Base-by-base conservation (phyloP, 352 stramenopile genomes). In the Globisporangium middletonii region DNA sequence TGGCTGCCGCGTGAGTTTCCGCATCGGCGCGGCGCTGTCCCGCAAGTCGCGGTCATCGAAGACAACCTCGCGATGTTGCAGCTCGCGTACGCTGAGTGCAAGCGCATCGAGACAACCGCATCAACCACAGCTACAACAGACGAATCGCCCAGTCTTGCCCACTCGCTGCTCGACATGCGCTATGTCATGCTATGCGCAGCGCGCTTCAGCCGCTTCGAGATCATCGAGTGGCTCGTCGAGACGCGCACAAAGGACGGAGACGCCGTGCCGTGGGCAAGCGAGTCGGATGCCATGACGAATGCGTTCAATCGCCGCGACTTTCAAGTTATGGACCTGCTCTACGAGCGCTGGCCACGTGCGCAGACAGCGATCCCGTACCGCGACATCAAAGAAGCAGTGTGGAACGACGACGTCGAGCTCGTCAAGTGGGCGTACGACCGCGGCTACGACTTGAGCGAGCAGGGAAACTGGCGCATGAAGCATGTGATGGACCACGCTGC, bases 381-480 rank as follows among this genome's bases (percentile, higher is more conserved):
- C 6, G 6, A 12, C 6, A 37, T 57, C 13, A 48, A 42, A 13
- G 6, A 50, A 12, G 51, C 23, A 9, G 41, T 49, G 26, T 19
- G 5, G 26, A 1, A 23, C 38, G 26, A 50, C 38, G 27, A 57
- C 52, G 33, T 45, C 13, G 52, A 12, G 23, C 8, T 45, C 15
- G 13, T 50, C 23, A 18, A 57, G 52, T 57, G 52, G 38, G 23
- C 6, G 23, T 49, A 57, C 26, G 52, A 50, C 23, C 52, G 26
- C 23, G 27, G 27, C 38, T 57, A 57, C 26, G 26, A 19, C 5
- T 50, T 57, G 23, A 49, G 13, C 2, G 37, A 18, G 16, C 19
- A 11, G 8, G 28, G 28, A 12, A 52, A 4, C 47, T 52, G 18
- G 19, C 26, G 47, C 47, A 38, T 30, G 26, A 52, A 52, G 47